Evolutionary conservation across 371 early-diverging fungal species (phyloP), one percentile per base, ranked within the genome.

Genomic region (Rhizopus arrhizus): DNA sequence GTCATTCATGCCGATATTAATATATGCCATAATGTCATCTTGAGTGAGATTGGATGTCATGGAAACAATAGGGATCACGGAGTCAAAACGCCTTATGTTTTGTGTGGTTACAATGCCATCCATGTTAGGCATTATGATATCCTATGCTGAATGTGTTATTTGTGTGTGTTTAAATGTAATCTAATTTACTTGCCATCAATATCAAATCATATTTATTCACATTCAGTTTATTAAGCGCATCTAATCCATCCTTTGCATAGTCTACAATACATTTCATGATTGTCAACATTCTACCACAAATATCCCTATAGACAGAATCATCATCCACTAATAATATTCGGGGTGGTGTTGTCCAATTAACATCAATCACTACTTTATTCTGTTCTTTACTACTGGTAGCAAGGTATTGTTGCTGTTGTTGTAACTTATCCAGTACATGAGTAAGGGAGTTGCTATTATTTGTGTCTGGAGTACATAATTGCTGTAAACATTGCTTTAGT

Each of bases 1-100:
- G 59, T 91, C 94, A 52, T 87, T 88, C 92, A 93, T 93, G 5
- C 92, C 92, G 56, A 83, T 86, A 5, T 84, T 83, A 57, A 85
- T 76, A 60, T 91, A 93, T 45, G 79, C 83, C 67, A 84, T 73
- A 51, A 87, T 82, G 52, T 92, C 92, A 55, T 65, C 73, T 34
- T 84, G 84, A 5, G 90, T 81, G 7, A 83, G 84, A 59, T 86
- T 87, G 8, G 85, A 83, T n/a, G 92, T 93, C 90, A 93, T 89
- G 8, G 87, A 84, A 42, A 93, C 87, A 46, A 93, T 89, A 0
- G 92, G 91, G 5, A 90, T 90, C 41, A 71, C 58, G 22, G 79
- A 69, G 65, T 91, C 91, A 64, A 88, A 88, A 69, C 87, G 86
- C 43, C 92, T 85, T 55, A 94, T 91, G 32, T 77, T 86, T 10